Evolutionary conservation across 2,329 filamentous ascomycete genomes (phyloP), one percentile per base, ranked within the genome.

Genomic region (Atkinsonella texensis): DNA sequence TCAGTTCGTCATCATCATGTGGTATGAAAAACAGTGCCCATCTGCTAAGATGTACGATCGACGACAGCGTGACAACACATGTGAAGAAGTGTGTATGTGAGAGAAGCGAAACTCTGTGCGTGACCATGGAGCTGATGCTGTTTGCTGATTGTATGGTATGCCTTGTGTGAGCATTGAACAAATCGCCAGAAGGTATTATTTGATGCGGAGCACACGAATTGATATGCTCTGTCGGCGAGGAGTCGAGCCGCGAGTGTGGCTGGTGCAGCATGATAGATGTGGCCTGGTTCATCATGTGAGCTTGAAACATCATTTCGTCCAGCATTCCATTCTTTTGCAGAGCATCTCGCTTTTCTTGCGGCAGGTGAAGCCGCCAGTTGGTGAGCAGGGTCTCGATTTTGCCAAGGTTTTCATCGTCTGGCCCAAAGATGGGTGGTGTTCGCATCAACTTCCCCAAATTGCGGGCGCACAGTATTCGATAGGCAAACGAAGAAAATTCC

Each of bases 281-380:
- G 7, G 76, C 76, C 55, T 80, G 70, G 33, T 71, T 76, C 60
- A 95, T 87, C 80, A 94, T 91, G 56, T 87, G 84, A 1, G 87
- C 89, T 65, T 94, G 88, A 69, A 95, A 95, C 67, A 95, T 83
- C 77, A 95, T 85, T 68, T 95, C 88, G 63, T 96, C 90, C 11
- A 90, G 74, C 50, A 81, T 76, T 33, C 87, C 84, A 58, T 84
- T 80, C 55, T 79, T 77, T 53, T 81, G 78, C 50, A 94, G 71
- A 15, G 87, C 74, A 54, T 87, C 79, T 51, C 75, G 75, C 68
- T 94, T 94, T 13, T 74, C 74, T 15, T 76, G 72, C 0, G 90
- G 89, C 0, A 95, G 72, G 60, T 93, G 85, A 46, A 91, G 77
- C 50, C 81, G 78, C 87, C 88, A 95, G 63, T 89, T 90, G 13